Conservation (phyloP, 306 rosid genomes). For the Quercus cerris region DNA sequence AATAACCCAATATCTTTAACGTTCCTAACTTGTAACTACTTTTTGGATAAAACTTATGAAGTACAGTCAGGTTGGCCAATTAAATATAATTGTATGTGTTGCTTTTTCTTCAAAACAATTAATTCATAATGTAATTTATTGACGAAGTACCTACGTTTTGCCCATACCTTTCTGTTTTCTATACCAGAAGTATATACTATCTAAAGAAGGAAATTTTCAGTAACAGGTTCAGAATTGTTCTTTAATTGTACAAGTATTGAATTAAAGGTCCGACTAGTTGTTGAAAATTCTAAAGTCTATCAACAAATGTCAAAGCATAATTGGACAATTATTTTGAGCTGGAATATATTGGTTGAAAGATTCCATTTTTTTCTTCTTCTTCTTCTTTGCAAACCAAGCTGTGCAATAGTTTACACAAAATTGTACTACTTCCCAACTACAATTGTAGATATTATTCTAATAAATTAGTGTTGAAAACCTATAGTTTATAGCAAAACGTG, state of each 20-base stretch:
- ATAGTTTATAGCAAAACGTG: constrained; percentile 35
- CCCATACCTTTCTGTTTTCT: too few relatives aligned
- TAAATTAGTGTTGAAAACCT: background rate
- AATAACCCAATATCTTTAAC: too few relatives aligned
- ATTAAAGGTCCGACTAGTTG: background rate
- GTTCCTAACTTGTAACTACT: too few relatives aligned
- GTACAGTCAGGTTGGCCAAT: too few relatives aligned
- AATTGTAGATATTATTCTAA: background rate
- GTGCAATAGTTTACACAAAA: constrained; percentile 1
- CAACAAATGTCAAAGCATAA: background rate
- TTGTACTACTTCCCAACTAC: background rate
- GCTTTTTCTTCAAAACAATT: too few relatives aligned
- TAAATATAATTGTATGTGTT: too few relatives aligned
- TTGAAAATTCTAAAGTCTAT: background rate
- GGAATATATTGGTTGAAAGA: background rate
- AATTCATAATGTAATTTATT: too few relatives aligned
- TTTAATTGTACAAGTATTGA: background rate
- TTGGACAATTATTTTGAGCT: background rate
- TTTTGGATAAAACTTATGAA: too few relatives aligned
- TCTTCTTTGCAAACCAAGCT: constrained; percentile 6
- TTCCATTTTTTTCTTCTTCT: background rate
- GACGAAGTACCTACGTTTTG: too few relatives aligned
- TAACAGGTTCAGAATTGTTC: background rate
- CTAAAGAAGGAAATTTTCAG: too few relatives aligned
- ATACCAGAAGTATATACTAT: too few relatives aligned